Base-by-base conservation (phyloP, 352 stramenopile genomes). In the Blastocystis sp. region DNA sequence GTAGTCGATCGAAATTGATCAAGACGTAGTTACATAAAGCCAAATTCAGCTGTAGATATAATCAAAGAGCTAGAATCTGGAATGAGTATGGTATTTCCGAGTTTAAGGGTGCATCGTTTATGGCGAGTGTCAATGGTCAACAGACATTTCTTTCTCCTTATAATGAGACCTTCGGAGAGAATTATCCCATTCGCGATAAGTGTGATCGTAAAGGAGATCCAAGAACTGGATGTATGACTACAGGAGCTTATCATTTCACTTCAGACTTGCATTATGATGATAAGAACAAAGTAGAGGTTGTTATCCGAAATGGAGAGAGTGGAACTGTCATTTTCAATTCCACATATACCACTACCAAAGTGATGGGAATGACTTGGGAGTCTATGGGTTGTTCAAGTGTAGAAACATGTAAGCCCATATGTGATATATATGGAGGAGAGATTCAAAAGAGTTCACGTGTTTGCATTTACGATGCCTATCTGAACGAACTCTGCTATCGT, bases 151-250 rank as follows among this genome's bases (percentile, higher is more conserved):
- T 64, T 15, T 19, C 3, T 27, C 35, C 27, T 15, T 62, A 30
- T 44, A 60, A 11, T 19, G 42, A 81, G 22, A 59, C 42, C 3
- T 48, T 51, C 35, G 70, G 70, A 40, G 70, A 81, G 44, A 64
- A 81, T 51, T 81, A 81, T 81, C 70, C 70, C 4, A 81, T 81
- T 64, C 70, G 70, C 0, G 70, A 81, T 22, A 33, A 40, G 24
- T 81, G 70, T 40, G 62, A 60, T 33, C 27, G 27, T 15, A 62
- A 81, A 40, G 42, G 42, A 37, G 70, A 81, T 40, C 70, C 70
- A 11, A 59, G 19, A 13, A 24, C 5, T 44, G 70, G 70, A 11
- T 81, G 70, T 27, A 40, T 81, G 6, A 81, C 70, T 13, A 62
- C 70, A 27, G 70, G 22, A 51, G 70, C 70, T 6, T 81, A 62